A percentile compares a stretch with the other conserved stretches of the same genome.
Conservation (phyloP, 2,329 filamentous ascomycete species). For the Canariomyces notabilis region DNA sequence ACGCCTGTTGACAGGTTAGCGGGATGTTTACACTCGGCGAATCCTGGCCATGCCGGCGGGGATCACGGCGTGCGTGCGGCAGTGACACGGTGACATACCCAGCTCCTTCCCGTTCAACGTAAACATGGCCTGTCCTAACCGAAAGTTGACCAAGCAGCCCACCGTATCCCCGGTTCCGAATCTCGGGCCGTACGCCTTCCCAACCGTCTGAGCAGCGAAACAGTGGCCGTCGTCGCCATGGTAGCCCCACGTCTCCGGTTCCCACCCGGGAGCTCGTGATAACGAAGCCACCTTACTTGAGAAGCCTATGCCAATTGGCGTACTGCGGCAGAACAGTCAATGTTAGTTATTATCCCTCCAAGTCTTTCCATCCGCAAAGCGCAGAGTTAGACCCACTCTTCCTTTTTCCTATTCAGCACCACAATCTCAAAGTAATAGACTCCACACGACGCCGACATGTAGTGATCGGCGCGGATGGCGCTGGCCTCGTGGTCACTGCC, state of each 20-base stretch:
- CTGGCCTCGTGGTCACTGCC: slow-evolving; percentile 69
- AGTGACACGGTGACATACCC: slow-evolving; percentile 36
- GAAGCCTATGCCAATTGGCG: slow-evolving; percentile 57
- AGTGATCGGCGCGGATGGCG: slow-evolving; percentile 74
- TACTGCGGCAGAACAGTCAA: slow-evolving; percentile 34
- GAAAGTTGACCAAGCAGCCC: slow-evolving; percentile 63
- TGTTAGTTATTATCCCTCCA: background rate
- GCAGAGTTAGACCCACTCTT: slow-evolving; percentile 49
- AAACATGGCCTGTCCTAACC: slow-evolving; percentile 60
- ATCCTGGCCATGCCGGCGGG: background rate
- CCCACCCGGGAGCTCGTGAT: slow-evolving; percentile 59
- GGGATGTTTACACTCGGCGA: background rate
- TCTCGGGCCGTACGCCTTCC: slow-evolving; percentile 52
- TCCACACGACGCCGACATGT: slow-evolving; percentile 84
- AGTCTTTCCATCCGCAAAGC: slow-evolving; percentile 4
- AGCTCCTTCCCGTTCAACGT: slow-evolving; percentile 59
- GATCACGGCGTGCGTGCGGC: background rate
- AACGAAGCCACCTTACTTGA: slow-evolving; percentile 49
- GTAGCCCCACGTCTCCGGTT: slow-evolving; percentile 63
- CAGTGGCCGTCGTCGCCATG: slow-evolving; percentile 63
- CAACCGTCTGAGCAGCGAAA: slow-evolving; percentile 52
- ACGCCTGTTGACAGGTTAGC: slow-evolving; percentile 49
- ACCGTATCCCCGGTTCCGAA: slow-evolving; percentile 55
- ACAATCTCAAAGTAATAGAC: slow-evolving; percentile 88
- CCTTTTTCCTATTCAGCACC: slow-evolving; percentile 45